Conservation (phyloP, 2,329 filamentous ascomycete species). For the Beauveria sp. region DNA sequence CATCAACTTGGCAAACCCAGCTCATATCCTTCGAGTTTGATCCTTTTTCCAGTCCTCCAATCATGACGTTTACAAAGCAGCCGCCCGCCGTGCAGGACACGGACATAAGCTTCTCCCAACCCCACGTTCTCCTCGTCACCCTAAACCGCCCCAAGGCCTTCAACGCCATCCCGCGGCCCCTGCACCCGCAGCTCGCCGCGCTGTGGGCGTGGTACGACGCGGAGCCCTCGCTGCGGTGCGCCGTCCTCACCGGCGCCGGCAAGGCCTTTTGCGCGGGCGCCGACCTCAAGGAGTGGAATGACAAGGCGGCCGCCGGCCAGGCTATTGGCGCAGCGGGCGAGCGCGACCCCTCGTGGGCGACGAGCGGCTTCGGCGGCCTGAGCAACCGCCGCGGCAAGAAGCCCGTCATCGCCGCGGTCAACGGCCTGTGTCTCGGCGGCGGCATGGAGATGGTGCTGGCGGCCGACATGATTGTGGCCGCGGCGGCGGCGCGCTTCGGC, state of each 20-base stretch:
- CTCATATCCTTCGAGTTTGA: not conserved
- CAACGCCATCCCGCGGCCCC: slow-evolving; percentile 46
- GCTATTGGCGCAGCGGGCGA: not conserved
- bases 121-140: slow-evolving; percentile 51
- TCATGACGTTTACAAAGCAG: not conserved
- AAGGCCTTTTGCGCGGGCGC: slow-evolving; percentile 62
- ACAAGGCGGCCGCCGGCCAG: slow-evolving; percentile 4
- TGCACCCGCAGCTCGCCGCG: slow-evolving; percentile 40
- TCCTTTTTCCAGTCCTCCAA: not conserved
- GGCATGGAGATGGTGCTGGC: slow-evolving; percentile 72
- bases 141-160: slow-evolving; percentile 51
- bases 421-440: slow-evolving; percentile 67
- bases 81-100: slow-evolving; percentile 35
- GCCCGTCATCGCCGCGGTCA: slow-evolving; percentile 68
- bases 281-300: slow-evolving; percentile 57
- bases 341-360: slow-evolving; percentile 22
- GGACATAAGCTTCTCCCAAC: slow-evolving; percentile 41
- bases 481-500: slow-evolving; percentile 50
- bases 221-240: slow-evolving; percentile 53
- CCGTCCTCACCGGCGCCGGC: slow-evolving; percentile 55
- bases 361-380: slow-evolving; percentile 56
- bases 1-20: not conserved
- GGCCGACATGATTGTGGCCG: slow-evolving; percentile 63
- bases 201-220: slow-evolving; percentile 55
- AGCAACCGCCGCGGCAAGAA: slow-evolving; percentile 62